A percentile compares a stretch with the other conserved stretches of the same genome.
These are phyloP conservation scores for Pythium insidiosum DNA, from an alignment of 352 stramenopile species.

Conservation along the genomic window DNA sequence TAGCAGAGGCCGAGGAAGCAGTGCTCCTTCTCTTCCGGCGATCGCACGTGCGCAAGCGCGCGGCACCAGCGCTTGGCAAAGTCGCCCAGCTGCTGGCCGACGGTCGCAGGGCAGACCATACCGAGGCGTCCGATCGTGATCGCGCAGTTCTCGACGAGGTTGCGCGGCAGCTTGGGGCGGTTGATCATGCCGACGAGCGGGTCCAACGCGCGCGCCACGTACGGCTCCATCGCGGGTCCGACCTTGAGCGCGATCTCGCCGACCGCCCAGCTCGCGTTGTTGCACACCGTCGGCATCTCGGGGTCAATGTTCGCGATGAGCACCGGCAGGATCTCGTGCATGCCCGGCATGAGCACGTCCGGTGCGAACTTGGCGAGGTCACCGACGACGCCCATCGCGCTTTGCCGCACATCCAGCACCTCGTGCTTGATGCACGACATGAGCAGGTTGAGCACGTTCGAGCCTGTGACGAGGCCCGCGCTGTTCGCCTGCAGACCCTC, in stretches of 20 bases:
- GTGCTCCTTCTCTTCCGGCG: slow-evolving; percentile 85
- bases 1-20: slow-evolving; percentile 87
- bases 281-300: slow-evolving; percentile 85
- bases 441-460: slow-evolving; percentile 85
- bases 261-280: slow-evolving; percentile 90
- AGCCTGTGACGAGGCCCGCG: slow-evolving; percentile 63
- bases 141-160: slow-evolving; percentile 85
- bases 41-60: slow-evolving; percentile 74
- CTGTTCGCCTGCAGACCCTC: slow-evolving; percentile 77
- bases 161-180: slow-evolving; percentile 77
- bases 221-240: slow-evolving; percentile 79
- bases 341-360: slow-evolving; percentile 58
- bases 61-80: slow-evolving; percentile 88
- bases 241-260: slow-evolving; percentile 86
- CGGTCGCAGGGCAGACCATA: slow-evolving; percentile 76
- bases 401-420: slow-evolving; percentile 85
- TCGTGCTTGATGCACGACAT: slow-evolving; percentile 83
- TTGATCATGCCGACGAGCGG: slow-evolving; percentile 85
- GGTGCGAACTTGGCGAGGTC: slow-evolving; percentile 83
- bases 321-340: slow-evolving; percentile 71
- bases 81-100: slow-evolving; percentile 74
- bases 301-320: slow-evolving; percentile 87
- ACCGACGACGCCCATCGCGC: slow-evolving; percentile 84
- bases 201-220: slow-evolving; percentile 56
- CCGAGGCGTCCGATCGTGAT: slow-evolving; percentile 87